Evolutionary conservation across 352 stramenopile genomes (phyloP).

Genomic region (Pelagophyceae sp.): DNA sequence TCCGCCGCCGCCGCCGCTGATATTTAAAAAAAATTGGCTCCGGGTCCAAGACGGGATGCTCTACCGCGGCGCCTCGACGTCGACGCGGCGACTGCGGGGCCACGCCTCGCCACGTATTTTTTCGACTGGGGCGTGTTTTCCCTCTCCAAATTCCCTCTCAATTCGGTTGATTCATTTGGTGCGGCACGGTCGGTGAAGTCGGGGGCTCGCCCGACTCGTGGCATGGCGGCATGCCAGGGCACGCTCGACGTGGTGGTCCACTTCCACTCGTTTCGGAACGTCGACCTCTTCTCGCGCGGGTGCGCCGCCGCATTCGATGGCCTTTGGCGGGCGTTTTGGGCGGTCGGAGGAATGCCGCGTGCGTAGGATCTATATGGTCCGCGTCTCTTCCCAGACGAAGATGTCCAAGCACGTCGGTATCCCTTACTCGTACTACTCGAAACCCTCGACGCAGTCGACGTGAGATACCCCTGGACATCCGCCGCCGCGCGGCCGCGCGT

Average conservation of each 20-base stretch:
- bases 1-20: too few species aligned
- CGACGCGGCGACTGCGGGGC: too few species aligned
- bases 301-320: background rate
- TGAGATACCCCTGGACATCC: too few species aligned
- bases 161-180: too few species aligned
- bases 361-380: conserved; percentile 18
- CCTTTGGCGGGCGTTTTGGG: background rate
- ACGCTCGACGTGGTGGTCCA: conserved; percentile 19
- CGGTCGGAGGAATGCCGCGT: background rate
- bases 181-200: background rate
- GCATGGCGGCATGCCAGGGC: background rate
- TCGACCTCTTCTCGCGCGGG: conserved; percentile 10
- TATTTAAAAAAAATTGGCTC: too few species aligned
- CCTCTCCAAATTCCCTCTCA: too few species aligned
- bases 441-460: conserved; percentile 5
- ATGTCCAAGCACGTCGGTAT: background rate
- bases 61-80: too few species aligned
- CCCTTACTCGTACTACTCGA: conserved; percentile 9
- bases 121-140: too few species aligned
- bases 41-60: too few species aligned
- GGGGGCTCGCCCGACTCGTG: background rate
- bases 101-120: too few species aligned
- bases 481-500: too few species aligned
- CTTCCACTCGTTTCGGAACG: conserved; percentile 12
- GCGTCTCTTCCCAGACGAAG: background rate